Evolutionary conservation across 345 rosid genomes (phyloP), one percentile per base, ranked within the genome.

Genomic region (Eucalyptus regnans): DNA sequence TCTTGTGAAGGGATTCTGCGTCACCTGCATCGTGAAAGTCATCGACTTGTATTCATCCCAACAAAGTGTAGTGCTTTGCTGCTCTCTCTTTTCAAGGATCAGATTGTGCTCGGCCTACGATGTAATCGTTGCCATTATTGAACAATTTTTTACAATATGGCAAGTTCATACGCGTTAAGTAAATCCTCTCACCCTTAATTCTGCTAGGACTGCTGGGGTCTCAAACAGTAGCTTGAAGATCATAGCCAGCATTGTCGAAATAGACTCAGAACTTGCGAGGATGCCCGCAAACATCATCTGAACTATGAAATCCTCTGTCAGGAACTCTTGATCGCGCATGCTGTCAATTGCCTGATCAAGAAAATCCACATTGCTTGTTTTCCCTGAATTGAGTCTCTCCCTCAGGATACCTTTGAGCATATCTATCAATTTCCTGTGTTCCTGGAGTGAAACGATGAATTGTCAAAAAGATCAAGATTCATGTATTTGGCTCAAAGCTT

Each of bases 271-370:
- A 41, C 88, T 87, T 12, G 62, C 94, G 41, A 89, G 58, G 23
- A 86, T 44, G 22, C 86, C 43, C 3, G 31, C 90, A 44, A 87
- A 86, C 22, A 92, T 18, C 7, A 88, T 12, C 9, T 46, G 87
- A 49, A 43, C 88, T 44, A 86, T 43, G 41, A 92, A 88, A 29
- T 92, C 91, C n/a, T 90, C 80, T 17, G 92, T 89, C 68, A 91
- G 17, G 88, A 91, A 91, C 43, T 88, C 80, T 41, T 92, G 88
- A 7, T 76, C 64, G 8, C 14, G 20, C 89, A 90, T 86, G 88
- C 90, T 89, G 27, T 50, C 54, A 4, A 93, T 13, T 23, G 88
- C 84, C 14, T 89, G 91, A 86, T 89, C 87, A 9, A 91, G 90
- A 7, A 89, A 64, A 64, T 64, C 71, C 71, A 64, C 71, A 64